Evolutionary conservation across 331 rosid genomes (phyloP).

Genomic region (Quercus tomentella): DNA sequence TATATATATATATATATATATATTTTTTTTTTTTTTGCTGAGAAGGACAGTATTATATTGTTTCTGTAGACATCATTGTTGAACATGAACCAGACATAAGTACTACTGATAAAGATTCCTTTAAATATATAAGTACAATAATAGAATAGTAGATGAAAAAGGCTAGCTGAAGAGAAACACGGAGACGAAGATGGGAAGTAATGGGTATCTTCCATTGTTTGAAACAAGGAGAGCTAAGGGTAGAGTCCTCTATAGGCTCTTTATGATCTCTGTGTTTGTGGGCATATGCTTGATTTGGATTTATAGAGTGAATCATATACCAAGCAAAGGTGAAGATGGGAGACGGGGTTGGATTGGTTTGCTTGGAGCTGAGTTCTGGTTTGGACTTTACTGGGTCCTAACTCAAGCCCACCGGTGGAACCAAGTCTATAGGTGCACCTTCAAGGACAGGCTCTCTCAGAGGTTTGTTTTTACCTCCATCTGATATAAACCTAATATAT

Average conservation of each 20-base stretch:
- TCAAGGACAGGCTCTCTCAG: constrained; percentile 50
- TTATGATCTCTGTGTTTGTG: constrained; percentile 42
- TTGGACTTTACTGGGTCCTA: constrained; percentile 73
- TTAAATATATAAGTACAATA: no score
- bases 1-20: no score
- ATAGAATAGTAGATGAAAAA: no score
- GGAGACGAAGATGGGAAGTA: constrained; percentile 14
- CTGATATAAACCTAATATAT: neutral
- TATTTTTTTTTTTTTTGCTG: no score
- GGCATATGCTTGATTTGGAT: constrained; percentile 60
- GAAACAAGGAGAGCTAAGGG: constrained; percentile 52
- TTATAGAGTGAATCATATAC: constrained; percentile 46
- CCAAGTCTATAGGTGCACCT: constrained; percentile 42
- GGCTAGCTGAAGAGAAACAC: neutral
- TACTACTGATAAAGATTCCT: no score
- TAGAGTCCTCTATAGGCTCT: constrained; percentile 36
- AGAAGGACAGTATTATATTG: no score
- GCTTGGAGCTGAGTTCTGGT: constrained; percentile 72
- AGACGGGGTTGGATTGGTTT: constrained; percentile 63
- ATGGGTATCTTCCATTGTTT: constrained; percentile 36
- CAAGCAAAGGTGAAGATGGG: constrained; percentile 25
- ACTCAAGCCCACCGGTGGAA: constrained; percentile 73
- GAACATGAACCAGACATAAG: no score
- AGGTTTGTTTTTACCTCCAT: constrained; percentile 34
- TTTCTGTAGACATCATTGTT: no score